Base-by-base conservation (phyloP, 352 stramenopile species). In the Globisporangium barbulae region DNA sequence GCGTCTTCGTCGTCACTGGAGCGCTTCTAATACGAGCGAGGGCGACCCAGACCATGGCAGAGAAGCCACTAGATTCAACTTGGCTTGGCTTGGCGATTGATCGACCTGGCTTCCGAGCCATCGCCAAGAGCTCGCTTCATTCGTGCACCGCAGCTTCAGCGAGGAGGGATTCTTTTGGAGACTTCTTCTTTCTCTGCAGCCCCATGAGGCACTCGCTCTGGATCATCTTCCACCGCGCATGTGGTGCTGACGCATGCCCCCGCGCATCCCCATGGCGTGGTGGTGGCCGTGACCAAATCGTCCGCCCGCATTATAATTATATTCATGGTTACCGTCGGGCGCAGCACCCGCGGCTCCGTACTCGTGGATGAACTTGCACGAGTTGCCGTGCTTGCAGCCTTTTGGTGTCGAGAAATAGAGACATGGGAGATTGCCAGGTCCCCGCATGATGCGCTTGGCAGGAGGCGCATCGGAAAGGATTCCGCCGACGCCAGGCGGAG, bases 311-410 rank as follows among this genome's bases (percentile, higher is more conserved):
- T 77, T 81, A 79, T 89, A 91, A 71, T 79, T 81, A 80, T 73
- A 73, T 63, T 82, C 78, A 67, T 76, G 73, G 53, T 83, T 83
- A 59, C 60, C 65, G 12, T 60, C 70, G 31, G 58, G 66, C 66
- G 72, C 64, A 45, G 60, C 58, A 12, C 59, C 53, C 7, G 58
- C 48, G 48, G 35, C 68, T 31, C 65, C 54, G 53, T 75, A 63
- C 50, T 85, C 81, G 73, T 94, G 85, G 37, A 81, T 65, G 63
- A 81, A 94, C 53, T 87, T 72, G 65, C 85, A 94, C 57, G 65
- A 76, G 50, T 67, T 76, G 54, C 85, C 85, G 59, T 93, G 81
- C 49, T 90, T 89, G 72, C 85, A 94, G 42, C 85, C 85, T 19
- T 70, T 60, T 7, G 85, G 77, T 21, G 73, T 81, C 48, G 63